Percentiles rank a stretch among this genome's conserved stretches.
Conservation (phyloP, 805 yeast species). For the Teunomyces barrocoloradensis region DNA sequence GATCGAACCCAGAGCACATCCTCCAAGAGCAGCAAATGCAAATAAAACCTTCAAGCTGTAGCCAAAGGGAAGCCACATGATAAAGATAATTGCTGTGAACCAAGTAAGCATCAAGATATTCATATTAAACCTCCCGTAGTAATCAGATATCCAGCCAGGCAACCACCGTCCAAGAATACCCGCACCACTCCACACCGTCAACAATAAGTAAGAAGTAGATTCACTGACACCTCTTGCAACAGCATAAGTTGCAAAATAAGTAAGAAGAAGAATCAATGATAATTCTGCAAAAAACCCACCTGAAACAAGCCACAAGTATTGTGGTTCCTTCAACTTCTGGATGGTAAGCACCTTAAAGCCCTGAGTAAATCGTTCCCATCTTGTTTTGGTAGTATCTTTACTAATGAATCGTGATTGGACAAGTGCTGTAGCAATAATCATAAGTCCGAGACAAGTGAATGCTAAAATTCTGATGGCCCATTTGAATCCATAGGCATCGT, state of each 20-base stretch:
- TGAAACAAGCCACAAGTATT: conserved; percentile 22
- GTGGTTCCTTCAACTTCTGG: conserved; percentile 8
- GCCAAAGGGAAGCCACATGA: conserved; percentile 37
- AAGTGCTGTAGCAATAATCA: conserved; percentile 21
- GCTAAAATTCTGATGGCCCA: conserved; percentile 41
- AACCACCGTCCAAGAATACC: conserved; percentile 32
- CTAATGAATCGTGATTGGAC: conserved; percentile 25
- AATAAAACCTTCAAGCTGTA: conserved; percentile 20
- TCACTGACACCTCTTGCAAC: conserved; percentile 30
- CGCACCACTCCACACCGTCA: conserved; percentile 29
- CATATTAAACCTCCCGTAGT: conserved; percentile 29
- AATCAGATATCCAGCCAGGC: conserved; percentile 29
- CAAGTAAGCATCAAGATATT: conserved; percentile 30
- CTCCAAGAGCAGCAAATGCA: conserved; percentile 34
- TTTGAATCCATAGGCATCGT: conserved; percentile 15
- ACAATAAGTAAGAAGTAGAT: conserved; percentile 24
- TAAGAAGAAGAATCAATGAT: conserved; percentile 25
- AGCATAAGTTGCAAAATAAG: conserved; percentile 35
- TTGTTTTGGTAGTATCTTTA: conserved; percentile 5
- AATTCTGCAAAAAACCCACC: conserved; percentile 34
- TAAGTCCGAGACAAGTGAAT: conserved; percentile 28
- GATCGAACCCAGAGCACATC: conserved; percentile 34
- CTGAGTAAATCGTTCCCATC: conserved; percentile 17
- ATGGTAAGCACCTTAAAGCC: conserved; percentile 6
- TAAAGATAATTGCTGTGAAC: conserved; percentile 23